Conservation (phyloP, 1,284 basidiomycete species). For the Malassezia yamatoensis region DNA sequence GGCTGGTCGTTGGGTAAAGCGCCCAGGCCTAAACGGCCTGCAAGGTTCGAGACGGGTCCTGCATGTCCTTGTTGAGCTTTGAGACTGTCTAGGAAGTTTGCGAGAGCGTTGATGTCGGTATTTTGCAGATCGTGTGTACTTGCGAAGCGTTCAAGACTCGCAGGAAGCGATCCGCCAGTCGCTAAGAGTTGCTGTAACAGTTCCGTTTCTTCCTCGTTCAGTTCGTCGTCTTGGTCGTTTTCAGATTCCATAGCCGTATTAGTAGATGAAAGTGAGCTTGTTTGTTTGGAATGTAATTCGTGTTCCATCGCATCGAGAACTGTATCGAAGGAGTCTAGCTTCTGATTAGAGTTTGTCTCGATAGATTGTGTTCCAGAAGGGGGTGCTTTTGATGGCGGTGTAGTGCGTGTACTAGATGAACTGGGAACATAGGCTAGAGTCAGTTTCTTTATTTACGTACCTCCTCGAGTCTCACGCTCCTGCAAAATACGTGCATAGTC, state of each 20-base stretch:
- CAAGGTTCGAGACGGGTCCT: constrained; percentile 40
- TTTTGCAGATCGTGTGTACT: neutral
- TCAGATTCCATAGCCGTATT: neutral
- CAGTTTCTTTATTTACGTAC: neutral
- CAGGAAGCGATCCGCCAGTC: constrained; percentile 9
- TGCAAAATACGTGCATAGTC: constrained; percentile 12
- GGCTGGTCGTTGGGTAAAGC: constrained; percentile 29
- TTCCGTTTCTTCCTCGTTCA: constrained; percentile 12
- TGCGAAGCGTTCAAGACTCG: constrained; percentile 11
- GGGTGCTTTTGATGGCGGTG: neutral
- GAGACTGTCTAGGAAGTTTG: constrained; percentile 16
- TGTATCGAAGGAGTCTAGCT: constrained; percentile 9
- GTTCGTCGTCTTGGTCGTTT: constrained; percentile 2
- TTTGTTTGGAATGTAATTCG: neutral
- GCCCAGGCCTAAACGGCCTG: constrained; percentile 47
- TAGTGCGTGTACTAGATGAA: neutral
- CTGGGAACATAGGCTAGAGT: constrained; percentile 1
- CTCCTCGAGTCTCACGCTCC: constrained; percentile 9
- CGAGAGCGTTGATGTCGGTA: constrained; percentile 5
- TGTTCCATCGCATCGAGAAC: constrained; percentile 16
- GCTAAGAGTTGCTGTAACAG: constrained; percentile 16
- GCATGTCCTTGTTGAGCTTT: constrained; percentile 8
- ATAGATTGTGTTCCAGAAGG: neutral
- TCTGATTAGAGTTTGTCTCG: neutral
- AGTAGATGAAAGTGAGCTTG: too few species aligned